A percentile compares a stretch with the other conserved stretches of the same genome.
Evolutionary conservation across 108 stramenopile species (phyloP).

Genomic region (Schizochytrium sp.): DNA sequence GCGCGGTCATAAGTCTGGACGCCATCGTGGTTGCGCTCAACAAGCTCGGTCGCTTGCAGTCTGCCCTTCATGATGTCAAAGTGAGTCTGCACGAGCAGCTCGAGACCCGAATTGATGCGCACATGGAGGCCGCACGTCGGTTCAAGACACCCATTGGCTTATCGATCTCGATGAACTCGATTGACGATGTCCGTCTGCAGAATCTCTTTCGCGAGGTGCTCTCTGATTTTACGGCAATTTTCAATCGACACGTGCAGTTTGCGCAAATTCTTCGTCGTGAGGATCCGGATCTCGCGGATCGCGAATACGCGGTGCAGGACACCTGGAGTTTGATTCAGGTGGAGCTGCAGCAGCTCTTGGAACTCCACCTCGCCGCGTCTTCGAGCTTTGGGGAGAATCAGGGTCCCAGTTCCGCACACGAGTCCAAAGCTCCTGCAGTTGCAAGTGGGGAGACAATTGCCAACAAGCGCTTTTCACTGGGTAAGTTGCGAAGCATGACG

Average conservation of each 20-base stretch:
- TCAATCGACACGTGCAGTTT: constrained; percentile 1
- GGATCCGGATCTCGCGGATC: neutral
- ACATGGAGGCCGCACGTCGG: neutral
- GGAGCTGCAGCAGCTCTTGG: constrained; percentile 5
- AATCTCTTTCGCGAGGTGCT: neutral
- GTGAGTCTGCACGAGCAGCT: neutral
- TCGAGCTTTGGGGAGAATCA: neutral
- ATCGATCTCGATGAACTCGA: neutral
- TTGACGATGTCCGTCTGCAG: neutral
- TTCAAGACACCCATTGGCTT: neutral
- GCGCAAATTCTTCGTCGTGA: neutral
- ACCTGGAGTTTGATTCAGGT: neutral
- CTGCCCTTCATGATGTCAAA: neutral
- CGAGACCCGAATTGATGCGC: neutral
- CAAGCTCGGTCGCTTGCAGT: neutral
- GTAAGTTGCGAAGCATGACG: neutral
- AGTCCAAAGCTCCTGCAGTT: no score
- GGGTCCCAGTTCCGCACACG: neutral
- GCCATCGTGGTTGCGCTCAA: neutral
- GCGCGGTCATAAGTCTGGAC: neutral
- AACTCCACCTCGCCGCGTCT: neutral
- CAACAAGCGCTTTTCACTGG: neutral
- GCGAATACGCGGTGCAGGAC: neutral
- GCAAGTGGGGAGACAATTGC: neutral
- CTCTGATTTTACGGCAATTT: constrained; percentile 12